Evolutionary conservation across 257 asterid genomes (phyloP).

Genomic region (Scutellaria barbata): DNA sequence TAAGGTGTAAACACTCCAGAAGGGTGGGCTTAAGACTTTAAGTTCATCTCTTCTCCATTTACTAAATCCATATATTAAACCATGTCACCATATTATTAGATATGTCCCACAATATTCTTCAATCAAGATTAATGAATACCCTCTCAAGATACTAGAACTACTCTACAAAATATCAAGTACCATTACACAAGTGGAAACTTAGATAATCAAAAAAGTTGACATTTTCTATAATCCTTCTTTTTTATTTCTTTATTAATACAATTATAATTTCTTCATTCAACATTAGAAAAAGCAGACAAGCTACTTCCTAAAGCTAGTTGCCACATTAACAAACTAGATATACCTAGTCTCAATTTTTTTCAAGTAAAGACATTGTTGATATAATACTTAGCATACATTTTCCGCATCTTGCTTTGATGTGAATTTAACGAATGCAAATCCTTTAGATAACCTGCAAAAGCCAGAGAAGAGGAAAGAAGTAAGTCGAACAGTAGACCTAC

Average conservation of each 20-base stretch:
- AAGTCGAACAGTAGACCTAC: slow-evolving; percentile 23
- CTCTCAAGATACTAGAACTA: background rate
- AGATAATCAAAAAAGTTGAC: slow-evolving; percentile 10
- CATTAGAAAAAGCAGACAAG: background rate
- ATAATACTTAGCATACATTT: slow-evolving; percentile 52
- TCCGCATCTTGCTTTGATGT: slow-evolving; percentile 88
- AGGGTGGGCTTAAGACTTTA: background rate
- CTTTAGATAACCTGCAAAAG: slow-evolving; percentile 72
- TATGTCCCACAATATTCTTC: slow-evolving; percentile 16
- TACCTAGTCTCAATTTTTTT: slow-evolving; percentile 16
- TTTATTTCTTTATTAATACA: background rate
- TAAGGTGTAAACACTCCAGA: background rate
- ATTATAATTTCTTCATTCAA: background rate
- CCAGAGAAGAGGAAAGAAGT: slow-evolving; percentile 28
- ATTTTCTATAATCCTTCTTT: background rate
- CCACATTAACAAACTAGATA: slow-evolving; percentile 15
- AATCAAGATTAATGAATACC: background rate
- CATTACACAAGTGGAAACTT: slow-evolving; percentile 11
- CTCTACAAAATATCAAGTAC: slow-evolving; percentile 4
- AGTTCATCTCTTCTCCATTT: background rate
- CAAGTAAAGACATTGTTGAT: slow-evolving; percentile 24
- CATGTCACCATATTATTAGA: background rate
- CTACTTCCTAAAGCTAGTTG: slow-evolving; percentile 29
- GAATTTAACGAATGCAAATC: slow-evolving; percentile 94
- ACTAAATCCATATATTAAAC: slow-evolving; percentile 13